Evolutionary conservation across 805 yeast genomes (phyloP), one percentile per base, ranked within the genome.

Genomic region (Kluyveromyces starmeri): DNA sequence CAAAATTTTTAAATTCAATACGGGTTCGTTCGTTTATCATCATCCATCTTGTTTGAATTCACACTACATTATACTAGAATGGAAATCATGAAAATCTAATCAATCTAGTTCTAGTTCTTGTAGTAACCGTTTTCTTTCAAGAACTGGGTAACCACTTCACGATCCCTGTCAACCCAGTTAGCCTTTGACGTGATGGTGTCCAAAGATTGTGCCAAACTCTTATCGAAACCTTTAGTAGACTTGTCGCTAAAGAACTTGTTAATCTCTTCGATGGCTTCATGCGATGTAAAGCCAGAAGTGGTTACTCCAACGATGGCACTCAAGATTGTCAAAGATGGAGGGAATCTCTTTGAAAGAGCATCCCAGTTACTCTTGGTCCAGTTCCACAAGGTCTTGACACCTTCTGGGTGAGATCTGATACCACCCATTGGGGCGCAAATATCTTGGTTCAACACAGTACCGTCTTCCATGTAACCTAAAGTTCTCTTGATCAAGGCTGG

Each of bases 301-400:
- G 78, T 62, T 22, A 81, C 43, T 20, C 68, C 65, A 25, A 89
- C 81, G 39, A 92, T 77, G 13, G 78, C 66, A 14, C 89, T 81
- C 48, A 89, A 67, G 83, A 86, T 75, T 16, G 85, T 69, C 43
- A 80, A 69, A 9, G 84, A 80, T 11, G 94, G 84, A 34, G 96
- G 95, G 53, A 85, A 70, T 50, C 70, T 64, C 55, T 73, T 68
- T 47, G 62, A 61, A 40, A 89, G 53, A 28, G 64, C 69, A 38
- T 75, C 85, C 89, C 94, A 89, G 59, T 88, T 78, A 10, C 40
- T 49, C 48, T 70, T 68, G 46, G 75, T 51, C 95, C 95, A 89
- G 12, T 50, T 36, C 84, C 88, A 88, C 44, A 79, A 61, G 9
- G 74, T 70, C 45, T 73, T 73, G 39, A 80, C 65, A 63, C 95